phyloP scores from a whole-genome alignment of 2,329 filamentous ascomycete genomes.

The Zymoseptoria ardabiliae region DNA sequence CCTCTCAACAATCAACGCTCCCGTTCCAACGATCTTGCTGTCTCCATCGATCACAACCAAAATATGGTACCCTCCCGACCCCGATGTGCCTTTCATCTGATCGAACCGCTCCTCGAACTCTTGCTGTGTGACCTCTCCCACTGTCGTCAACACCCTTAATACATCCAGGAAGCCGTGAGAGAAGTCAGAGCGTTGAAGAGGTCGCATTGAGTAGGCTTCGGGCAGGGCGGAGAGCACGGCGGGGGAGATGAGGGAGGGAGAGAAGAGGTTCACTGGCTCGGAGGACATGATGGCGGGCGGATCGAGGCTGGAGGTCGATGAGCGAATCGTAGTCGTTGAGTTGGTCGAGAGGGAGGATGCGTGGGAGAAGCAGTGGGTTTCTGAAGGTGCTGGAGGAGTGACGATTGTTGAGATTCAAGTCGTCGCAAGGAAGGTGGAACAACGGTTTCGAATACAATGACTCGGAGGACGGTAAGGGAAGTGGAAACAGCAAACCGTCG shows the following conservation, averaged over 20 bases:
- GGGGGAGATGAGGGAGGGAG: conserved; percentile 66
- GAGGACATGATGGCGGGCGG: background rate
- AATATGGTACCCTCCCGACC: conserved; percentile 72
- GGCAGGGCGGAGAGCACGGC: conserved; percentile 66
- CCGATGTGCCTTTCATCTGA: conserved; percentile 54
- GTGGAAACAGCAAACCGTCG: background rate
- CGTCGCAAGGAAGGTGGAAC: background rate
- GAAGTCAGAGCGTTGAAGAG: conserved; percentile 72
- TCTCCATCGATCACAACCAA: conserved; percentile 74
- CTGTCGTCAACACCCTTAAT: conserved; percentile 81
- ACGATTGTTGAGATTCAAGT: background rate
- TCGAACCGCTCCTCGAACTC: conserved; percentile 74
- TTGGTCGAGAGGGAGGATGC: background rate
- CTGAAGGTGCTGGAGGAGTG: background rate
- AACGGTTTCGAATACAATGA: background rate
- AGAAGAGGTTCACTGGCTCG: conserved; percentile 58
- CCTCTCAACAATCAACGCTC: conserved; percentile 81
- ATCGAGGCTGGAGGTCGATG: background rate
- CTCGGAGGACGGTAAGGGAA: background rate
- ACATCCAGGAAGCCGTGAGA: conserved; percentile 80
- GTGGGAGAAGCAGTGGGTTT: background rate
- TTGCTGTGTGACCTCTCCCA: conserved; percentile 73
- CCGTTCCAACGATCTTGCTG: conserved; percentile 74
- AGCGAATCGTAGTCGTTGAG: background rate
- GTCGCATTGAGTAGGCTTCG: conserved; percentile 72